phyloP scores from a whole-genome alignment of 805 yeast species.

The Ogataea methanolica region DNA sequence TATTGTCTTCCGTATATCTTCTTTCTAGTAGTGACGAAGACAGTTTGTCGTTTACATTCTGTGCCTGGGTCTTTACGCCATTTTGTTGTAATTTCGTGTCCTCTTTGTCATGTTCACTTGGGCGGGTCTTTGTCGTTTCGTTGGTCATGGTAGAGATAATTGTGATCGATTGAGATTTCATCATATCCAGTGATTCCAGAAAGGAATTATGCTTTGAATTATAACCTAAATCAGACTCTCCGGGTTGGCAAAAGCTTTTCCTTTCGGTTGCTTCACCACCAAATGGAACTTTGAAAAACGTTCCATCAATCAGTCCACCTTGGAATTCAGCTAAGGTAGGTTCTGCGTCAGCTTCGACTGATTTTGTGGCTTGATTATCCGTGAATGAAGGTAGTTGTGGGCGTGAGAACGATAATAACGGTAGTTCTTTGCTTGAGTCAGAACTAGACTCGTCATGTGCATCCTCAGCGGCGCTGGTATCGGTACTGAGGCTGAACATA shows the following conservation, averaged over 20 bases:
- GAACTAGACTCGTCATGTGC: neutral
- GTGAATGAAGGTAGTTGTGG: neutral
- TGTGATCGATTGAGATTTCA: conserved; percentile 13
- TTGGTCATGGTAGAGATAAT: conserved; percentile 18
- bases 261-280: neutral
- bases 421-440: conserved; percentile 4
- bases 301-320: conserved; percentile 12
- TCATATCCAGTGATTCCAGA: conserved; percentile 5
- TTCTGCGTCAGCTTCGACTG: neutral
- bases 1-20: conserved; percentile 5
- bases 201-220: conserved; percentile 1
- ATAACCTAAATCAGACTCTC: neutral
- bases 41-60: too few relatives aligned
- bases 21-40: too few relatives aligned
- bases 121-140: conserved; percentile 9
- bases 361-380: neutral
- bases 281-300: conserved; percentile 11
- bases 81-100: neutral
- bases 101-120: neutral
- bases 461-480: too few relatives aligned
- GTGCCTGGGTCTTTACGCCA: neutral
- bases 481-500: too few relatives aligned
- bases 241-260: neutral
- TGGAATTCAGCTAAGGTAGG: conserved; percentile 1
- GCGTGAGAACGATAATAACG: conserved; percentile 2